phyloP scores from a whole-genome alignment of 148 eudicot genomes.

The Limonium bicolor region DNA sequence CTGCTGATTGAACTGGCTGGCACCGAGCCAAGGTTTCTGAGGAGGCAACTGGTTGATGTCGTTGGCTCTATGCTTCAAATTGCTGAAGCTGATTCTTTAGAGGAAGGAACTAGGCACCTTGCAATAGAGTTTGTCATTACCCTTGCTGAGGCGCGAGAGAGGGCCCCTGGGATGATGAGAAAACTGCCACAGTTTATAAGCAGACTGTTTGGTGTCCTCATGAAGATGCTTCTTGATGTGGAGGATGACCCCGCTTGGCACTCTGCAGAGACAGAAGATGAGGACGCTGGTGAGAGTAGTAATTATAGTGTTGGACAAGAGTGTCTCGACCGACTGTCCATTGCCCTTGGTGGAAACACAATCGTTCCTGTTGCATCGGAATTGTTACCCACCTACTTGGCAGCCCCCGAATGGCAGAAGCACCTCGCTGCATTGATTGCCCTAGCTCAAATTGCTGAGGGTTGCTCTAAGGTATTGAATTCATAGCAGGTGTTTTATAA shows the following conservation, averaged over 20 bases:
- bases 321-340: constrained; percentile 63
- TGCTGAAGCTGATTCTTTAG: constrained; percentile 61
- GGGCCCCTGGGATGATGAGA: constrained; percentile 96
- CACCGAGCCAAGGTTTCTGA: constrained; percentile 67
- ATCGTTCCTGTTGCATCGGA: constrained; percentile 86
- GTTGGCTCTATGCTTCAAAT: constrained; percentile 87
- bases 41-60: constrained; percentile 73
- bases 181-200: constrained; percentile 76
- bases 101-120: constrained; percentile 82
- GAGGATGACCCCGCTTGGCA: constrained; percentile 89
- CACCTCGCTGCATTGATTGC: constrained; percentile 84
- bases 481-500: background rate
- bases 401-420: constrained; percentile 82
- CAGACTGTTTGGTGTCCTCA: constrained; percentile 50
- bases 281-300: constrained; percentile 83
- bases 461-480: constrained; percentile 64
- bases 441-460: constrained; percentile 90
- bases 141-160: constrained; percentile 74
- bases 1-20: constrained; percentile 76
- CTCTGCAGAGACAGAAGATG: constrained; percentile 52
- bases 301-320: constrained; percentile 80
- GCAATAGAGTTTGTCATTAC: constrained; percentile 79
- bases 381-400: constrained; percentile 49
- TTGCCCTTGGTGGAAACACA: constrained; percentile 73
- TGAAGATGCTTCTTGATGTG: constrained; percentile 68